phyloP scores from a whole-genome alignment of 2,329 filamentous ascomycete genomes.

The Diaporthe amygdali region DNA sequence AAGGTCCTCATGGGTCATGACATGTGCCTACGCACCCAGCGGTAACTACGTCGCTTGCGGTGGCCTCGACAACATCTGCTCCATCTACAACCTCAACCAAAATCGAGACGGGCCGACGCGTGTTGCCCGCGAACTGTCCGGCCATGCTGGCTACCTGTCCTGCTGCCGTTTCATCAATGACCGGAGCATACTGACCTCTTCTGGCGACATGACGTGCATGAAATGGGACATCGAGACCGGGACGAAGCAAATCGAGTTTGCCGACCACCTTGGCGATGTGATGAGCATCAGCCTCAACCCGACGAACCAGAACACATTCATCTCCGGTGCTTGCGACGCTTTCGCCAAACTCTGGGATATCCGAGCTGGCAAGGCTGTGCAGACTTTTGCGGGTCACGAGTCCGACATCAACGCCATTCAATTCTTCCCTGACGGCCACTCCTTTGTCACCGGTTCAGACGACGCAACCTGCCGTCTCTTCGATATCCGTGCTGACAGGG shows the following conservation, averaged over 20 bases:
- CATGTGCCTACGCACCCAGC: slow-evolving; percentile 96
- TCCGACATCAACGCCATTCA: slow-evolving; percentile 99
- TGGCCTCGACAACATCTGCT: slow-evolving; percentile 99
- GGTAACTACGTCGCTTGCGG: slow-evolving; percentile 98
- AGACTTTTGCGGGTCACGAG: slow-evolving; percentile 98
- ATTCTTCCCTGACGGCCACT: slow-evolving; percentile 98
- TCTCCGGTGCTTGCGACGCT: slow-evolving; percentile 97
- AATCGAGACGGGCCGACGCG: slow-evolving; percentile 94
- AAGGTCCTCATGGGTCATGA: slow-evolving; percentile 99
- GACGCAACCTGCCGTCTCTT: slow-evolving; percentile 97
- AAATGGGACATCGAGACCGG: slow-evolving; percentile 99
- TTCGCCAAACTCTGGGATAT: slow-evolving; percentile 99
- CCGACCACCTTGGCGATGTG: slow-evolving; percentile 96
- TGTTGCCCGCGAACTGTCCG: slow-evolving; percentile 92
- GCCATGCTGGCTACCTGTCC: slow-evolving; percentile 95
- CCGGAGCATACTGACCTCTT: slow-evolving; percentile 95
- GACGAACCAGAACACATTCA: slow-evolving; percentile 98
- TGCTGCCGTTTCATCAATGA: slow-evolving; percentile 99
- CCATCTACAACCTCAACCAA: slow-evolving; percentile 98
- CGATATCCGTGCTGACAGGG: slow-evolving; percentile 93
- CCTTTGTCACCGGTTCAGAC: slow-evolving; percentile 96
- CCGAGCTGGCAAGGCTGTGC: slow-evolving; percentile 94
- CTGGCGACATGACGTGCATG: slow-evolving; percentile 99
- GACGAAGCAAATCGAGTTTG: slow-evolving; percentile 96
- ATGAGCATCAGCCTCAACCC: slow-evolving; percentile 99